These are phyloP conservation scores for Cardamine chenopodiifolia DNA, from an alignment of 345 rosid genomes.

Conservation along the genomic window DNA sequence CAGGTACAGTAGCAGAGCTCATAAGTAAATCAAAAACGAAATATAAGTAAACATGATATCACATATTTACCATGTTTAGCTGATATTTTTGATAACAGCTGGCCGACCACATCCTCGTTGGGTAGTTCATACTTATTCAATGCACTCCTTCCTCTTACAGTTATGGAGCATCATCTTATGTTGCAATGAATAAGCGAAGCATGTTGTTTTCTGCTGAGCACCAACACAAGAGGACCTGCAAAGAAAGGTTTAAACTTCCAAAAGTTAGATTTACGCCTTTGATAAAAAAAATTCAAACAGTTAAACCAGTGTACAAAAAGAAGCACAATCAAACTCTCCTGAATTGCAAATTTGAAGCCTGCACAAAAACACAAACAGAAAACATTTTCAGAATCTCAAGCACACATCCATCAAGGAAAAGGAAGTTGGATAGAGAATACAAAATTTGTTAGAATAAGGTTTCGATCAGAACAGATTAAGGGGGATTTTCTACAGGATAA, in stretches of 20 bases:
- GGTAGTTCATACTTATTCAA: neutral
- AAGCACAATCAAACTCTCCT: slow-evolving; percentile 51
- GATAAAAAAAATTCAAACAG: slow-evolving; percentile 1
- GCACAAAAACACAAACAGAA: slow-evolving; percentile 79
- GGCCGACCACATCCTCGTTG: slow-evolving; percentile 6
- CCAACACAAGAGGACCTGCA: slow-evolving; percentile 33
- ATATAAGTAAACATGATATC: neutral
- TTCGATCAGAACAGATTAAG: slow-evolving; percentile 1
- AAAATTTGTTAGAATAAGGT: slow-evolving; percentile 18
- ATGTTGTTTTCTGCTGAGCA: slow-evolving; percentile 17
- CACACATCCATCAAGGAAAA: slow-evolving; percentile 40
- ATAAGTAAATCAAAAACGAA: neutral
- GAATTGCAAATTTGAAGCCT: slow-evolving; percentile 63
- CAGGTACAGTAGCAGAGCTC: slow-evolving; percentile 3
- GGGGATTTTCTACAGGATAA: slow-evolving; percentile 14
- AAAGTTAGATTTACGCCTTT: slow-evolving; percentile 16
- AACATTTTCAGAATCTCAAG: slow-evolving; percentile 45
- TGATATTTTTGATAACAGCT: slow-evolving; percentile 10
- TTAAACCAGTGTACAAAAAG: too few species aligned
- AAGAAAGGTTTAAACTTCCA: slow-evolving; percentile 30
- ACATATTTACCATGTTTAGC: slow-evolving; percentile 25
- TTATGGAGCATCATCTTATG: slow-evolving; percentile 10
- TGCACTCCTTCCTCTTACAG: slow-evolving; percentile 18
- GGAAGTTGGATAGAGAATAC: slow-evolving; percentile 1
- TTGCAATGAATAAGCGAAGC: neutral